phyloP scores from a whole-genome alignment of 768 basidiomycete genomes.

The Hygrophorus pudorinus region DNA sequence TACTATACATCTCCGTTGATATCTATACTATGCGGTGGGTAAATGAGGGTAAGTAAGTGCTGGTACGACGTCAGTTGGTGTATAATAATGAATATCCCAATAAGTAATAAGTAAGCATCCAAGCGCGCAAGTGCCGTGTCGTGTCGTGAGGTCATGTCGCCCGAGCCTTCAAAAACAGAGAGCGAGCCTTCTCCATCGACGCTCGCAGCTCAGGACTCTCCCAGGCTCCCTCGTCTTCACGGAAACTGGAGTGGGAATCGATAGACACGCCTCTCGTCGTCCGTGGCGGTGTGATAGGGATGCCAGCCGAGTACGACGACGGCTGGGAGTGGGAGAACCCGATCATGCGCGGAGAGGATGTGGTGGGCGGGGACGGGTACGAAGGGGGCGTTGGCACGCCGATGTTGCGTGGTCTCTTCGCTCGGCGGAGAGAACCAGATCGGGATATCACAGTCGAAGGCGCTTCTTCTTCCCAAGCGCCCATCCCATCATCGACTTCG shows the following conservation, averaged over 20 bases:
- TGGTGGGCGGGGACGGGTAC: conserved; percentile 19
- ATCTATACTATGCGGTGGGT: no score
- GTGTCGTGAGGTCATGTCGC: no score
- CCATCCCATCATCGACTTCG: conserved; percentile 66
- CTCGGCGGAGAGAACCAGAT: conserved; percentile 16
- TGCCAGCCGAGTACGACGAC: conserved; percentile 14
- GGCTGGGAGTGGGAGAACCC: conserved; percentile 19
- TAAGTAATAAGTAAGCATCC: no score
- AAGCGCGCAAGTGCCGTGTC: no score
- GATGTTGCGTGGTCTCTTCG: conserved; percentile 15
- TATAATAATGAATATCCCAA: no score
- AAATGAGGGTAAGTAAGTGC: no score
- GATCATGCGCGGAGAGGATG: conserved; percentile 24
- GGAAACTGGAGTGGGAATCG: conserved; percentile 23
- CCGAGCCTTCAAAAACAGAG: conserved; percentile 15
- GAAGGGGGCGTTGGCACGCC: conserved; percentile 14
- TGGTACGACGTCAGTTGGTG: no score
- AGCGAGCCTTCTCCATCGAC: conserved; percentile 62
- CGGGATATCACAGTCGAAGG: conserved; percentile 17
- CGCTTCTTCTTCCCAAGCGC: conserved; percentile 64
- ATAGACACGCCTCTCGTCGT: conserved; percentile 23
- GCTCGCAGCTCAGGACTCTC: conserved; percentile 59
- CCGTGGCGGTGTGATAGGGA: conserved; percentile 9
- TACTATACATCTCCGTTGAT: no score
- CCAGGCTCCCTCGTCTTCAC: conserved; percentile 42